phyloP scores from a whole-genome alignment of 345 rosid species.

The Arabis hirsuta region DNA sequence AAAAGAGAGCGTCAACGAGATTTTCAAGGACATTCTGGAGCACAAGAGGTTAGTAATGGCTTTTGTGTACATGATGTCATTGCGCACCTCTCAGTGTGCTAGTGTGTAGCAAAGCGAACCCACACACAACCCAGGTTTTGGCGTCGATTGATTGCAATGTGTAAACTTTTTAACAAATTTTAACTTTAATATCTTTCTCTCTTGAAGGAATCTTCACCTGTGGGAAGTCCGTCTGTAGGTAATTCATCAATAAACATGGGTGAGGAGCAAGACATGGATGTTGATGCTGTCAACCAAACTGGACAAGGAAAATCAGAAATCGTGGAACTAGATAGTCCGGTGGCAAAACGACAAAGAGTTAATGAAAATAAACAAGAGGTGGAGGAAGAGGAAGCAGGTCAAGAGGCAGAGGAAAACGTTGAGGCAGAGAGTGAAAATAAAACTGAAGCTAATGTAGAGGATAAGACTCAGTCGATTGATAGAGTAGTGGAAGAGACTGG shows the following conservation, averaged over 20 bases:
- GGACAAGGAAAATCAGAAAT: constrained; percentile 51
- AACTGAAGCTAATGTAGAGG: constrained; percentile 46
- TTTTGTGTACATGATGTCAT: constrained; percentile 5
- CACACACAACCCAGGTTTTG: not conserved
- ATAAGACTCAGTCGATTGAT: constrained; percentile 47
- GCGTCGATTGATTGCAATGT: constrained; percentile 7
- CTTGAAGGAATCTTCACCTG: constrained; percentile 65
- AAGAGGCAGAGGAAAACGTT: constrained; percentile 50
- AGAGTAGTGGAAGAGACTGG: constrained; percentile 50
- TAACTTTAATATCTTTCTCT: constrained; percentile 11
- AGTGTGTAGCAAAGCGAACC: constrained; percentile 24
- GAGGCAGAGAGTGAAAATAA: constrained; percentile 54
- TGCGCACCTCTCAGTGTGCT: not conserved
- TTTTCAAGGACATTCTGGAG: constrained; percentile 60
- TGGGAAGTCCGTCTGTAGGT: constrained; percentile 68
- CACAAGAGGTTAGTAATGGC: constrained; percentile 50
- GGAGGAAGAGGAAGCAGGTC: constrained; percentile 49
- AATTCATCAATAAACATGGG: constrained; percentile 73
- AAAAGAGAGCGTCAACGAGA: constrained; percentile 86
- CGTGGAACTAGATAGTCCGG: constrained; percentile 51
- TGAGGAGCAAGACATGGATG: constrained; percentile 66
- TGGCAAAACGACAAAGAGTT: constrained; percentile 46
- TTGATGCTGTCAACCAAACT: constrained; percentile 61
- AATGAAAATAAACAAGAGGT: constrained; percentile 49
- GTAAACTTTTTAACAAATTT: not conserved